These are phyloP conservation scores for Colletotrichum nymphaeae DNA, from an alignment of 2,329 filamentous ascomycete species.

Conservation along the genomic window DNA sequence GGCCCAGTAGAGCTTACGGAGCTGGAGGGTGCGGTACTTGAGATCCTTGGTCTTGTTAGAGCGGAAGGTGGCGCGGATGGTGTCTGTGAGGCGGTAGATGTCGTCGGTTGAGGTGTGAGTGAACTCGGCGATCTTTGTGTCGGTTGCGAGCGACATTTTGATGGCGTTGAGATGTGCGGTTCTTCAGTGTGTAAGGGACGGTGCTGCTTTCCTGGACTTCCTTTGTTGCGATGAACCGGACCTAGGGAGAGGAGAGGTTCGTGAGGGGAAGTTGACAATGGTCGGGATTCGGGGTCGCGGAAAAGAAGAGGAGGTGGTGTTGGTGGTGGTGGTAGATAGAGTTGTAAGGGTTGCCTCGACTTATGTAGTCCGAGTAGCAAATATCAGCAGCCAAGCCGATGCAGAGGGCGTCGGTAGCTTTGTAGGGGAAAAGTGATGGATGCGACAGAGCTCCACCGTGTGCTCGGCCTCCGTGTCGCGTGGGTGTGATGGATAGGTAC, in stretches of 20 bases:
- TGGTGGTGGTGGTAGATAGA: background rate
- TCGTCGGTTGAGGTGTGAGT: constrained; percentile 72
- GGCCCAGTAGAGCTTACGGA: constrained; percentile 96
- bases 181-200: constrained; percentile 15
- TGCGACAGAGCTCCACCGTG: constrained; percentile 29
- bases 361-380: constrained; percentile 29
- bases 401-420: constrained; percentile 19
- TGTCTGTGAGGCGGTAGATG: constrained; percentile 71
- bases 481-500: constrained; percentile 4
- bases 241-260: constrained; percentile 14
- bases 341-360: constrained; percentile 24
- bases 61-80: constrained; percentile 76
- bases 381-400: constrained; percentile 26
- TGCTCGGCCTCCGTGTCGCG: constrained; percentile 31
- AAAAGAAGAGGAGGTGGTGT: background rate
- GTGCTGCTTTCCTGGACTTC: background rate
- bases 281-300: constrained; percentile 22
- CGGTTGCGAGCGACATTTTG: constrained; percentile 50
- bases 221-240: constrained; percentile 6
- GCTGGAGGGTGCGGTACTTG: constrained; percentile 84
- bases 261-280: constrained; percentile 30
- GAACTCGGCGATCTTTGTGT: constrained; percentile 59
- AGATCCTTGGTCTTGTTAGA: constrained; percentile 85
- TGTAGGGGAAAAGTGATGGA: constrained; percentile 10
- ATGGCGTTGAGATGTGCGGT: background rate